phyloP scores from a whole-genome alignment of 2,329 filamentous ascomycete genomes.

The Thielaviopsis ethacetica region DNA sequence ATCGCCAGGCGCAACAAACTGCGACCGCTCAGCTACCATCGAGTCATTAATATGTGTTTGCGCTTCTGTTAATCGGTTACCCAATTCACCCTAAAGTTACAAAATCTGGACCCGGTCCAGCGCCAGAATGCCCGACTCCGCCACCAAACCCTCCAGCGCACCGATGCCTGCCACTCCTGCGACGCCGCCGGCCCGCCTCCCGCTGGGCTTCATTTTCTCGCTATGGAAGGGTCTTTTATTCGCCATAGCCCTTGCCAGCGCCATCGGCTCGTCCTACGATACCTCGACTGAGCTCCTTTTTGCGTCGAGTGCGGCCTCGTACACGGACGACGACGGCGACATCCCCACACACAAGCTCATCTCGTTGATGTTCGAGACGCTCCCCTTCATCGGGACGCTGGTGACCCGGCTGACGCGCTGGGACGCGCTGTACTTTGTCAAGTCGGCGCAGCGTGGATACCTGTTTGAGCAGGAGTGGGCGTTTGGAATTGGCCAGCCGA shows the following conservation, averaged over 20 bases:
- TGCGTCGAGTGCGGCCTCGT: constrained; percentile 21
- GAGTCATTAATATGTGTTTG: background rate
- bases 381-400: constrained; percentile 17
- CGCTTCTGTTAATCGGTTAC: background rate
- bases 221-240: constrained; percentile 54
- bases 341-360: constrained; percentile 11
- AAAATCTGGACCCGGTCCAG: background rate
- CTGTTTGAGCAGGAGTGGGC: constrained; percentile 76
- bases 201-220: constrained; percentile 29
- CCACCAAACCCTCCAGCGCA: background rate
- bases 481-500: constrained; percentile 41
- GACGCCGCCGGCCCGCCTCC: background rate
- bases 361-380: constrained; percentile 13
- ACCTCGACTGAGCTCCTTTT: constrained; percentile 45
- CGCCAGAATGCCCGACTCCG: background rate
- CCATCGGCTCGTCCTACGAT: constrained; percentile 49
- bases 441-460: constrained; percentile 45
- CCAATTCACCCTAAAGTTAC: background rate
- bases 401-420: constrained; percentile 50
- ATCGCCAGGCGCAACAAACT: too few species aligned
- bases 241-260: constrained; percentile 36
- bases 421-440: constrained; percentile 67
- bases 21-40: too few species aligned
- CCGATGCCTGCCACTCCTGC: background rate
- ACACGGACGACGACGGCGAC: constrained; percentile 13